Base-by-base conservation (phyloP, 2,329 filamentous ascomycete genomes). In the Fusarium staphyleae region DNA sequence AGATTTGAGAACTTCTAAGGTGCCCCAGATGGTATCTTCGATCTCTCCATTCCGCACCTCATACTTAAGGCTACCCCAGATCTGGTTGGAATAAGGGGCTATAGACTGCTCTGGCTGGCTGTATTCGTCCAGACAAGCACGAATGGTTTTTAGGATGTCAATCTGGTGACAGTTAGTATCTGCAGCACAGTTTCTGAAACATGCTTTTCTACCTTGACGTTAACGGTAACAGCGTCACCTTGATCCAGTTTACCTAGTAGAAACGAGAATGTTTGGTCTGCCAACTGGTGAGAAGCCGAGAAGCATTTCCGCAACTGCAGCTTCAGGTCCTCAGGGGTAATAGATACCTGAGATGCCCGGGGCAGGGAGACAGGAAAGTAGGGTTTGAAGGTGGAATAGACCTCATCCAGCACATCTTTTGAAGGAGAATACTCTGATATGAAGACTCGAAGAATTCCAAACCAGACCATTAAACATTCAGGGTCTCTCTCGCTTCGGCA, bases 1-100 rank as follows among this genome's bases (percentile, higher is more conserved):
- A 9, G 79, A 74, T 28, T 78, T 77, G 45, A 86, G 76, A 3
- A 83, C 80, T 37, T 80, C 78, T 13, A 86, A 70, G 1, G 83
- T 85, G 3, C 78, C 78, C 65, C 83, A 79, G 12, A 85, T 81
- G 1, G 78, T 78, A 55, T 85, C 83, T 53, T 81, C 78, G 8
- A 83, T 76, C 53, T 86, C 83, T 11, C 83, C 83, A 47, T 86
- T 85, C 28, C 83, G 80, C 11, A 86, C 83, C 58, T 86, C 83
- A 55, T 84, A 86, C 65, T 86, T 86, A 39, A 86, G 77, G n/a
- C 82, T 82, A 24, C 75, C 74, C 83, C 83, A 86, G 39, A 85
- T 78, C 36, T 79, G 76, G 42, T 78, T 74, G 14, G 76, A 71
- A 41, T 80, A 78, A 0, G 83, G 82, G 2, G 72, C 73, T 12